phyloP scores from a whole-genome alignment of 1,284 basidiomycete species.

The Trametes hirsuta region DNA sequence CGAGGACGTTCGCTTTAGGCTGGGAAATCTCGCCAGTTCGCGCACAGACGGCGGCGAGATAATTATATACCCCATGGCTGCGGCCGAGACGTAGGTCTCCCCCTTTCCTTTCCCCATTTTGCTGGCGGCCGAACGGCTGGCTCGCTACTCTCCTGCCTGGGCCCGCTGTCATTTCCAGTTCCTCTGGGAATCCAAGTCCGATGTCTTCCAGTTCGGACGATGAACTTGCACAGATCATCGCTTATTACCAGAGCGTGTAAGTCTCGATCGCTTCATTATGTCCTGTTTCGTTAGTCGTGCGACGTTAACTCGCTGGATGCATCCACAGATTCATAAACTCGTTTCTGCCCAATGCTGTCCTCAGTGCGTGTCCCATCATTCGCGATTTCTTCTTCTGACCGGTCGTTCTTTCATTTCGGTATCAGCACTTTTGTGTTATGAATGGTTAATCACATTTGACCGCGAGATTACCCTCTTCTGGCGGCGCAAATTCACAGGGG shows the following conservation, averaged over 20 bases:
- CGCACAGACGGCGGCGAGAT: too few species aligned
- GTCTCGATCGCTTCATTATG: background rate
- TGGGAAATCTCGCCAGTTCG: too few species aligned
- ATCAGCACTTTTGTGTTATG: slow-evolving; percentile 18
- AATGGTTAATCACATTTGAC: slow-evolving; percentile 19
- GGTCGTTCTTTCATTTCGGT: background rate
- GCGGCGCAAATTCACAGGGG: slow-evolving; percentile 14
- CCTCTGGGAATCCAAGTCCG: background rate
- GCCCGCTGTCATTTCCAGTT: too few species aligned
- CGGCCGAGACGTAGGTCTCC: too few species aligned
- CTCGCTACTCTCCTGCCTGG: too few species aligned
- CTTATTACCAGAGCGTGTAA: slow-evolving; percentile 7
- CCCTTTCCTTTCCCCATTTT: too few species aligned
- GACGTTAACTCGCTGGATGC: background rate
- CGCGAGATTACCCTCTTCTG: slow-evolving; percentile 18
- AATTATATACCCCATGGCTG: too few species aligned
- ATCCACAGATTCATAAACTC: slow-evolving; percentile 1
- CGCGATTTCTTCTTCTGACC: background rate
- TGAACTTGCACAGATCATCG: slow-evolving; percentile 1
- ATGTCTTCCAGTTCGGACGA: slow-evolving; percentile 2
- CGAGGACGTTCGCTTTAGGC: too few species aligned
- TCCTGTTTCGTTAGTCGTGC: background rate
- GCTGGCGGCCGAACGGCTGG: too few species aligned
- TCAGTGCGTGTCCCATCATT: background rate
- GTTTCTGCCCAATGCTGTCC: slow-evolving; percentile 1